Percentiles rank a stretch among this genome's conserved stretches.
These are phyloP conservation scores for Helianthus annuus DNA, from an alignment of 129 eudicot genomes.

Conservation along the genomic window DNA sequence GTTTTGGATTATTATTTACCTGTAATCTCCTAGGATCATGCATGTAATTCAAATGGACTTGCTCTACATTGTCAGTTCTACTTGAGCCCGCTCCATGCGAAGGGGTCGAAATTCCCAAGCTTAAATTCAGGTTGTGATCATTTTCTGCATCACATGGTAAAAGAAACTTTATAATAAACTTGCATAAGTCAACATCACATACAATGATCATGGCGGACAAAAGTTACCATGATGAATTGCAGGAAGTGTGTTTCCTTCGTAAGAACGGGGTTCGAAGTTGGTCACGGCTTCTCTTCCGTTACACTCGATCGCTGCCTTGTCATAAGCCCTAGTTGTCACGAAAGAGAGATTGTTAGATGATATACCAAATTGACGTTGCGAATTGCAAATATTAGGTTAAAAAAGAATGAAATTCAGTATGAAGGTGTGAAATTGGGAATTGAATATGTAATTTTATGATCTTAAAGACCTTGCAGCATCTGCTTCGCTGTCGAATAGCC, in stretches of 20 bases:
- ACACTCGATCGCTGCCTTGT: slow-evolving; percentile 69
- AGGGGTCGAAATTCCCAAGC: slow-evolving; percentile 63
- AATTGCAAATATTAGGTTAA: slow-evolving; percentile 31
- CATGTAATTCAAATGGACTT: slow-evolving; percentile 29
- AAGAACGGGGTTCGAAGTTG: slow-evolving; percentile 63
- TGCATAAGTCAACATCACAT: not conserved
- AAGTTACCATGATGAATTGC: slow-evolving; percentile 35
- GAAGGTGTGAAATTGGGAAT: slow-evolving; percentile 8
- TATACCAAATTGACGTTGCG: slow-evolving; percentile 34
- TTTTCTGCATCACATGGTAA: slow-evolving; percentile 33
- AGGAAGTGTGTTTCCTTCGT: slow-evolving; percentile 36
- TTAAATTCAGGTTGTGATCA: slow-evolving; percentile 54
- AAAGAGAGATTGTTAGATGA: slow-evolving; percentile 43
- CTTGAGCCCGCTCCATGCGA: slow-evolving; percentile 40
- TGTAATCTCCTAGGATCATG: slow-evolving; percentile 40
- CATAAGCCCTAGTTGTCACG: slow-evolving; percentile 65
- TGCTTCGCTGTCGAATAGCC: slow-evolving; percentile 77
- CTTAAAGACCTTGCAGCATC: slow-evolving; percentile 83
- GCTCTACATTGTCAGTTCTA: slow-evolving; percentile 36
- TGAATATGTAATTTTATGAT: slow-evolving; percentile 37
- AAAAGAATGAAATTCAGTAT: slow-evolving; percentile 15
- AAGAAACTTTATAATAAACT: not conserved
- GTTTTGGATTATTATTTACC: slow-evolving; percentile 27
- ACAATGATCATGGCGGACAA: not conserved
- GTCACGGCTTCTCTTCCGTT: slow-evolving; percentile 77